These are phyloP conservation scores for Leptodontidium sp. DNA, from an alignment of 2,329 filamentous ascomycete genomes.

Conservation along the genomic window DNA sequence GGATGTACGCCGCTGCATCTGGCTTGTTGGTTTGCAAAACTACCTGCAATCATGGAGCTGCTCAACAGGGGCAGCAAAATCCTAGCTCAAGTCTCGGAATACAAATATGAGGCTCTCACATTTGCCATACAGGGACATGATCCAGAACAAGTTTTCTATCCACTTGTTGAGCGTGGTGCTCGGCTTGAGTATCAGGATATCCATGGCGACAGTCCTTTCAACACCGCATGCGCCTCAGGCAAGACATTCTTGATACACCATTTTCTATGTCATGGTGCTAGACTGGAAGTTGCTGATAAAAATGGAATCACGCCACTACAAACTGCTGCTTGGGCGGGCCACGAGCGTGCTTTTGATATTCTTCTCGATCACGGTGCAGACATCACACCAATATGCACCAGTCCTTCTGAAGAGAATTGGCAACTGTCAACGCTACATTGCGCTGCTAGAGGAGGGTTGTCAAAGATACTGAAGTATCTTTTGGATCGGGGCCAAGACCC, in stretches of 20 bases:
- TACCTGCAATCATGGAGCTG: neutral
- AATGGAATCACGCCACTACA: neutral
- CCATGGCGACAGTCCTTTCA: neutral
- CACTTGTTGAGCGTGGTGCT: neutral
- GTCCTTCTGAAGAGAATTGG: neutral
- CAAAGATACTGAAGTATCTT: neutral
- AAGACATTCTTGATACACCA: neutral
- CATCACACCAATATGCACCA: neutral
- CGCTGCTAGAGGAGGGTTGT: neutral
- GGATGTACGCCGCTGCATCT: constrained; percentile 5
- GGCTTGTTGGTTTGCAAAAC: neutral
- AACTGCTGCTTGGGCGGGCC: neutral
- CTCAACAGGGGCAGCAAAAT: neutral
- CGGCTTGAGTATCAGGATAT: neutral
- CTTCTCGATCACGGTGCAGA: neutral
- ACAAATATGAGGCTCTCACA: neutral
- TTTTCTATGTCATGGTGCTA: neutral
- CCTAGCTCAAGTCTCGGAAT: no score
- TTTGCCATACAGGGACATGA: neutral
- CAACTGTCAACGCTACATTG: neutral
- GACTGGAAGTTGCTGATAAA: neutral
- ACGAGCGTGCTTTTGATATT: constrained; percentile 1
- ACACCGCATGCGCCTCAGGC: neutral
- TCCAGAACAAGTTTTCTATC: neutral
- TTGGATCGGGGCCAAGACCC: neutral